Conservation (phyloP, 164 flowering plant genomes). For the Hamamelis virginiana region DNA sequence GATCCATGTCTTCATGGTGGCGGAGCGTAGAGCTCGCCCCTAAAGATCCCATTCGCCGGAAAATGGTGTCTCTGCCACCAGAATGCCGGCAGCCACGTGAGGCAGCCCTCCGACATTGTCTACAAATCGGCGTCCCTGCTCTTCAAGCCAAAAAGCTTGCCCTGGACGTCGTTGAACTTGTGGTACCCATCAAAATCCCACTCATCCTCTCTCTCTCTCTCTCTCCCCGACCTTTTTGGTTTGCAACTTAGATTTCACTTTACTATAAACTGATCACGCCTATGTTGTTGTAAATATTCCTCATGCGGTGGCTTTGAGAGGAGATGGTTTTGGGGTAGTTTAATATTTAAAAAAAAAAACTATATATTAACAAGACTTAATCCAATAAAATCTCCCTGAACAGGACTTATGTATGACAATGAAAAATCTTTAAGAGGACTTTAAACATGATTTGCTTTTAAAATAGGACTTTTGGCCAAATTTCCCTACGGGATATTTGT, state of each 20-base stretch:
- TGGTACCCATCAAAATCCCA: conserved; percentile 38
- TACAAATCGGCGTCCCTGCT: conserved; percentile 73
- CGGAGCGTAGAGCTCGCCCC: conserved; percentile 73
- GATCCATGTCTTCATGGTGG: conserved; percentile 91
- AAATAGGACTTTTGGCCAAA: too few species aligned
- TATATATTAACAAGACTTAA: too few species aligned
- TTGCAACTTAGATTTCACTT: neutral
- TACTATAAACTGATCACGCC: neutral
- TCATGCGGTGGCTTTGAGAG: too few species aligned
- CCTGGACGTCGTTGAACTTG: conserved; percentile 88
- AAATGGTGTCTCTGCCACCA: conserved; percentile 44
- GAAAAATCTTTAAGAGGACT: too few species aligned
- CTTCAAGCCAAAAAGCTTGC: conserved; percentile 53
- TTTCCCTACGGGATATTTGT: too few species aligned
- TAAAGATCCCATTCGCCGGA: conserved; percentile 91
- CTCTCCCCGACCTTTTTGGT: neutral
- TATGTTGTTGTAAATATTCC: too few species aligned
- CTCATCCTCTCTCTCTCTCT: neutral
- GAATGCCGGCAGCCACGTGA: conserved; percentile 66
- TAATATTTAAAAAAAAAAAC: too few species aligned
- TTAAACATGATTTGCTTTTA: too few species aligned
- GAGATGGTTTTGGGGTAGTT: too few species aligned
- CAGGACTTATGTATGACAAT: too few species aligned
- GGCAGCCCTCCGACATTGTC: conserved; percentile 69
- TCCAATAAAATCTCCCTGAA: too few species aligned